Percentiles rank a stretch among this genome's conserved stretches.
phyloP scores from a whole-genome alignment of 2,329 filamentous ascomycete genomes.

The Aureobasidium musti region DNA sequence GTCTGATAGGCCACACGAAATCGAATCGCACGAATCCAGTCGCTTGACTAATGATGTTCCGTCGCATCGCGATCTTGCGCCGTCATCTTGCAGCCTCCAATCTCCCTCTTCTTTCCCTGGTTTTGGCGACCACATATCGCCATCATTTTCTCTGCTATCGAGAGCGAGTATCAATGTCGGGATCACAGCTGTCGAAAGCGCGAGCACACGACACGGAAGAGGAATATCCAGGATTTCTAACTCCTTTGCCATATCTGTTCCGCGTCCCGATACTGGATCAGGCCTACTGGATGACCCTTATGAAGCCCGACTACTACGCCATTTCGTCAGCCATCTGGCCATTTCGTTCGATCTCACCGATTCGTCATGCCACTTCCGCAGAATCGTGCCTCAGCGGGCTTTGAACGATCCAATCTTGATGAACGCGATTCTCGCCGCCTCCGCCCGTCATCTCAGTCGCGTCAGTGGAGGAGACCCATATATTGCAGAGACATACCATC shows the following conservation, averaged over 20 bases:
- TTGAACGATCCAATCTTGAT: slow-evolving; percentile 55
- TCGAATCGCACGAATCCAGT: neutral
- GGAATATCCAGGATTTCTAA: neutral
- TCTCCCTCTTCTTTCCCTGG: neutral
- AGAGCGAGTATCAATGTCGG: neutral
- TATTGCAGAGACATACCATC: slow-evolving; percentile 56
- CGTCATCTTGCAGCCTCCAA: neutral
- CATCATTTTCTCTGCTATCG: neutral
- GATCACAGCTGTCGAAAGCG: neutral
- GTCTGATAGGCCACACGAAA: neutral
- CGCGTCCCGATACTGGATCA: neutral
- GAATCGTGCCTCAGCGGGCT: slow-evolving; percentile 57
- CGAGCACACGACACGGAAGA: neutral
- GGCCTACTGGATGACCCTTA: neutral
- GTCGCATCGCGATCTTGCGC: neutral
- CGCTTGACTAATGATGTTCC: neutral
- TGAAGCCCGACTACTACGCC: neutral
- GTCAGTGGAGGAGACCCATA: slow-evolving; percentile 37
- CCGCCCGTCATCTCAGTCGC: slow-evolving; percentile 53
- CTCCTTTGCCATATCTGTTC: neutral
- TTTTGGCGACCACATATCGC: neutral
- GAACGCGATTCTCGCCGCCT: slow-evolving; percentile 60
- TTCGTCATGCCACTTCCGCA: slow-evolving; percentile 53
- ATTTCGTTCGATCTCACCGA: slow-evolving; percentile 31
- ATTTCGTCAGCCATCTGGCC: neutral